A percentile compares a stretch with the other conserved stretches of the same genome.
Evolutionary conservation across 1,139 yeast species (phyloP).

Genomic region (Eremothecium gossypii): DNA sequence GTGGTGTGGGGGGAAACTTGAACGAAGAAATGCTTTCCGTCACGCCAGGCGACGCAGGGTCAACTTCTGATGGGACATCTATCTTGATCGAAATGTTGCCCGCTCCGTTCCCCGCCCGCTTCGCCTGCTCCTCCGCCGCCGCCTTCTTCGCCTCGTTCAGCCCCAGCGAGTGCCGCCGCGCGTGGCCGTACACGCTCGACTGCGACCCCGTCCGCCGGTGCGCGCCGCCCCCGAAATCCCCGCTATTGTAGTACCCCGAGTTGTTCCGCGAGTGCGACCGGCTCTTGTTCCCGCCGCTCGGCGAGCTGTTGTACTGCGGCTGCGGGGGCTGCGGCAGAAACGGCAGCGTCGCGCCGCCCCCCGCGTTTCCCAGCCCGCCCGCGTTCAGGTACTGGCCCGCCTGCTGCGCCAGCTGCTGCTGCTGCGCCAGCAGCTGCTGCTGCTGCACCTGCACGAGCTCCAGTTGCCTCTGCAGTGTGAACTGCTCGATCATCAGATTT

Average conservation of each 20-base stretch:
- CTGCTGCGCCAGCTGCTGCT: slow-evolving; percentile 40
- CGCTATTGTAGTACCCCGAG: slow-evolving; percentile 24
- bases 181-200: slow-evolving; percentile 49
- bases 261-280: slow-evolving; percentile 29
- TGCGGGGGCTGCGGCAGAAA: slow-evolving; percentile 23
- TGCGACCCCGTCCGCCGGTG: slow-evolving; percentile 32
- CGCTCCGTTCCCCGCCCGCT: slow-evolving; percentile 32
- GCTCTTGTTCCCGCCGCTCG: slow-evolving; percentile 22
- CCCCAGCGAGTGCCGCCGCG: slow-evolving; percentile 87
- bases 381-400: slow-evolving; percentile 18
- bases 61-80: slow-evolving; percentile 10
- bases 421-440: slow-evolving; percentile 68
- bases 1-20: slow-evolving; percentile 32
- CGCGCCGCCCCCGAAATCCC: slow-evolving; percentile 21
- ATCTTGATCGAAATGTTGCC: slow-evolving; percentile 15
- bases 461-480: slow-evolving; percentile 84
- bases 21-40: slow-evolving; percentile 8
- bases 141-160: slow-evolving; percentile 94
- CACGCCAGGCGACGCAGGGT: background rate
- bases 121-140: slow-evolving; percentile 81
- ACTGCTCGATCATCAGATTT: slow-evolving; percentile 88
- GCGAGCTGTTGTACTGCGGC: slow-evolving; percentile 23
- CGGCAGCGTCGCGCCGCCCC: slow-evolving; percentile 4
- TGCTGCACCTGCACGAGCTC: slow-evolving; percentile 89
- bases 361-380: slow-evolving; percentile 3